These are phyloP conservation scores for Bretschneidera sinensis DNA, from an alignment of 345 rosid species.

Conservation along the genomic window DNA sequence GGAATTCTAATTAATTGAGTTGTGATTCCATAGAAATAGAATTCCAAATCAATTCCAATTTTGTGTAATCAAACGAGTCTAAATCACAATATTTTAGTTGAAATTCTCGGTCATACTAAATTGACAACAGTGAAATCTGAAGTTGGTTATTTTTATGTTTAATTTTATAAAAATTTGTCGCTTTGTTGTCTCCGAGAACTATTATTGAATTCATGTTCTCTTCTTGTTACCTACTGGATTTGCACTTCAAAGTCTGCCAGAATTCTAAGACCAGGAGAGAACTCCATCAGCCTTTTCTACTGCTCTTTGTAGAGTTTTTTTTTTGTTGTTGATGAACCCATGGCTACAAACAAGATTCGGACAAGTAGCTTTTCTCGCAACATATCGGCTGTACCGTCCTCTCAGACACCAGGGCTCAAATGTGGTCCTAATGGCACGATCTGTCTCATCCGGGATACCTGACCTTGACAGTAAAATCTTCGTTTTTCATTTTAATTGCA, in stretches of 20 bases:
- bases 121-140: no score
- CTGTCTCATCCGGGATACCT: conserved; percentile 69
- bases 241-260: no score
- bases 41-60: no score
- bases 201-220: conserved; percentile 6
- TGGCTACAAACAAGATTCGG: conserved; percentile 67
- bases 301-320: not conserved
- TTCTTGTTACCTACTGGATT: not conserved
- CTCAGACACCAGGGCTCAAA: conserved; percentile 65
- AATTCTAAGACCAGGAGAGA: no score
- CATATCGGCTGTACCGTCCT: conserved; percentile 30
- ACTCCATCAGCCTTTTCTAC: not conserved
- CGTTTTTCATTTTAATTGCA: not conserved
- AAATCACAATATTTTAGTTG: no score
- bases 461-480: conserved; percentile 76
- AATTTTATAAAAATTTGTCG: not conserved
- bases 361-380: conserved; percentile 82
- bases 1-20: no score
- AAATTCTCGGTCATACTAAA: no score
- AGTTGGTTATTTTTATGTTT: conserved; percentile 3
- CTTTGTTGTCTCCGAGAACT: conserved; percentile 8
- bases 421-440: conserved; percentile 78
- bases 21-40: no score
- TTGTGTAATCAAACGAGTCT: no score
- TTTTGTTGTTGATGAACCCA: conserved; percentile 14